Evolutionary conservation across 306 rosid genomes (phyloP), one percentile per base, ranked within the genome.

Genomic region (Quercus aquifolioides): DNA sequence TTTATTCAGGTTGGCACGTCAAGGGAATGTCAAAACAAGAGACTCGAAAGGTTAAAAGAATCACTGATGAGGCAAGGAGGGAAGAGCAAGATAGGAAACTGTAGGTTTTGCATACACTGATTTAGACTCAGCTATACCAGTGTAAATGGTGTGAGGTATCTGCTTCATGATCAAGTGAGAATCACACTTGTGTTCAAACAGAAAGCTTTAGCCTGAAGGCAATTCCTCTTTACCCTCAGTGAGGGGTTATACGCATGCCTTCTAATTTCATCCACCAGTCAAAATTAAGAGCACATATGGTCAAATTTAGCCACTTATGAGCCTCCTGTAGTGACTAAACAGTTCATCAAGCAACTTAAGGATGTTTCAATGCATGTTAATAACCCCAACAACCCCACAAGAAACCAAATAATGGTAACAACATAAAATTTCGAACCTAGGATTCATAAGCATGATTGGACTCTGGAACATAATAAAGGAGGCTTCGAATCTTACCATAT

Each of bases 401-500:
- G 18, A 59, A 20, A 23, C 6, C 25, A 21, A 59, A 23, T 59
- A 25, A 59, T 23, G 13, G 65, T 4, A 59, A 59, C 65, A 23
- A 20, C 33, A 10, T 20, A 59, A 23, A 23, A 23, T 21, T 25
- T 59, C 12, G 65, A 21, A 59, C 15, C 17, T 20, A 59, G 13
- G 28, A 23, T 64, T 64, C 20, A 17, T 17, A 18, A 33, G 49
- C 51, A 65, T 31, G 13, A 33, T 18, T 33, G 49, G 25, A 67
- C 4, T 31, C 19, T 33, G 72, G 20, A 31, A 67, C 26, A 33
- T 19, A 6, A 33, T 35, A 33, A 33, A 31, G 46, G 12, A 33
- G 38, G 51, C 3, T 31, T 80, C 41, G 63, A 69, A 69, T 71
- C 96, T 88, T 76, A 90, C 99, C 99, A 92, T 95, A 81, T 95